Evolutionary conservation across 2,329 filamentous ascomycete genomes (phyloP).

Genomic region (Pseudogymnoascus sp.): DNA sequence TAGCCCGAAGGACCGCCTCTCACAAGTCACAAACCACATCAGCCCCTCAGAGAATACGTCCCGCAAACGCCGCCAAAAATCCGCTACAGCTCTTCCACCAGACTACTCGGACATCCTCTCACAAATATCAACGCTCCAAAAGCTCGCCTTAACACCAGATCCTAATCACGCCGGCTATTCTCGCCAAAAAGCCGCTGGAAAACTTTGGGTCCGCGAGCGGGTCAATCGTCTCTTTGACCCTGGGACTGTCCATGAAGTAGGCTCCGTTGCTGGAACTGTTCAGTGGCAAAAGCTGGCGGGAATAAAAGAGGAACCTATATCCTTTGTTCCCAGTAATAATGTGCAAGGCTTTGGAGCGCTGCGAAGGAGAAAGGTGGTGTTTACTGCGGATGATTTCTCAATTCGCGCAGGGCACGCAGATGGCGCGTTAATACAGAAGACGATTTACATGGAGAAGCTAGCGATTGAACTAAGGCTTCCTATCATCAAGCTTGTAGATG

Average conservation of each 20-base stretch:
- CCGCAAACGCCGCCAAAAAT: conserved; percentile 19
- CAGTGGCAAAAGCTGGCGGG: conserved; percentile 44
- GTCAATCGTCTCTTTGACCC: conserved; percentile 50
- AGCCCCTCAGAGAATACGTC: conserved; percentile 18
- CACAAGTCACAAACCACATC: conserved; percentile 27
- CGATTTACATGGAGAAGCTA: conserved; percentile 54
- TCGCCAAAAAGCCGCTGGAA: conserved; percentile 56
- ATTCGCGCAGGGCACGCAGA: conserved; percentile 58
- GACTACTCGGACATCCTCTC: conserved; percentile 55
- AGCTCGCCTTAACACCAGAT: conserved; percentile 48
- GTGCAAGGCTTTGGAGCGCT: conserved; percentile 51
- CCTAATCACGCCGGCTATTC: conserved; percentile 47
- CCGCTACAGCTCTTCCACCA: conserved; percentile 38
- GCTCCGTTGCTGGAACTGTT: conserved; percentile 51
- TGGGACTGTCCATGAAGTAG: conserved; percentile 50
- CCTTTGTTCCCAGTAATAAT: conserved; percentile 54
- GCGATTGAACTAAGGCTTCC: conserved; percentile 49
- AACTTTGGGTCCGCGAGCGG: conserved; percentile 57
- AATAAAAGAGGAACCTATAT: conserved; percentile 38
- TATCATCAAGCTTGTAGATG: conserved; percentile 57
- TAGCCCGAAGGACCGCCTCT: conserved; percentile 25
- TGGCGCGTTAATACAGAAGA: conserved; percentile 50
- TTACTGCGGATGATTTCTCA: conserved; percentile 58
- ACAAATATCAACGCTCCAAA: conserved; percentile 45
- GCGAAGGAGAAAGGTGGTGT: conserved; percentile 45